A percentile compares a stretch with the other conserved stretches of the same genome.
phyloP scores from a whole-genome alignment of 768 basidiomycete species.

The Sarcomyxa edulis region DNA sequence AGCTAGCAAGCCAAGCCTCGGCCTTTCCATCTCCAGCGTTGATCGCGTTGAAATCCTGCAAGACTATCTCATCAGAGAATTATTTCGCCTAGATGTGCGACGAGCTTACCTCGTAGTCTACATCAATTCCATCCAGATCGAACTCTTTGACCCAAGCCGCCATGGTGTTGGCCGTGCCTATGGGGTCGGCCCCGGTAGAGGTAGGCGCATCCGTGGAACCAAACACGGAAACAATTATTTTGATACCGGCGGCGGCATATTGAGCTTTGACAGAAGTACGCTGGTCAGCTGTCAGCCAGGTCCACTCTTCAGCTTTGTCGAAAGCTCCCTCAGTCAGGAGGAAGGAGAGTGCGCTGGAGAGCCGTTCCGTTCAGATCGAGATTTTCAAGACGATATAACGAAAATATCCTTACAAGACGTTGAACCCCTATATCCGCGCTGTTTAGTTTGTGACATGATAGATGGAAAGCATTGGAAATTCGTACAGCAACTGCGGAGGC shows the following conservation, averaged over 20 bases:
- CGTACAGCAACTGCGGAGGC: conserved; percentile 37
- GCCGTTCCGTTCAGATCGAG: conserved; percentile 3
- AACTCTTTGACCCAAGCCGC: conserved; percentile 62
- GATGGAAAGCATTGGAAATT: no score
- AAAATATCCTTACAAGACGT: conserved; percentile 46
- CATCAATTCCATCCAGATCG: conserved; percentile 64
- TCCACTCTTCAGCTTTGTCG: conserved; percentile 60
- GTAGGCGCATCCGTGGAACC: conserved; percentile 57
- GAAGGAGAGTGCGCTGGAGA: conserved; percentile 44
- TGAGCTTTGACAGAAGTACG: conserved; percentile 43
- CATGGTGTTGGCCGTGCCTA: conserved; percentile 55
- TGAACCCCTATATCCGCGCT: conserved; percentile 38
- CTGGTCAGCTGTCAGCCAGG: conserved; percentile 34
- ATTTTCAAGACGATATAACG: conserved; percentile 2
- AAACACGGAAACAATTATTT: conserved; percentile 60
- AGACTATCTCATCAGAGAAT: no score
- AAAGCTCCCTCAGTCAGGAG: conserved; percentile 49
- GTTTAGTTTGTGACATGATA: neutral
- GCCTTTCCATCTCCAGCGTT: conserved; percentile 45
- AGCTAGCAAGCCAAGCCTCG: conserved; percentile 51
- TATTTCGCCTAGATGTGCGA: no score
- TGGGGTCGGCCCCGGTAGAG: conserved; percentile 51
- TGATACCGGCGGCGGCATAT: conserved; percentile 54
- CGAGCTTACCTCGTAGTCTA: conserved; percentile 56
- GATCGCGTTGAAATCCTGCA: conserved; percentile 60